These are phyloP conservation scores for Pyrus hybrid DNA, from an alignment of 331 rosid genomes.

Conservation along the genomic window DNA sequence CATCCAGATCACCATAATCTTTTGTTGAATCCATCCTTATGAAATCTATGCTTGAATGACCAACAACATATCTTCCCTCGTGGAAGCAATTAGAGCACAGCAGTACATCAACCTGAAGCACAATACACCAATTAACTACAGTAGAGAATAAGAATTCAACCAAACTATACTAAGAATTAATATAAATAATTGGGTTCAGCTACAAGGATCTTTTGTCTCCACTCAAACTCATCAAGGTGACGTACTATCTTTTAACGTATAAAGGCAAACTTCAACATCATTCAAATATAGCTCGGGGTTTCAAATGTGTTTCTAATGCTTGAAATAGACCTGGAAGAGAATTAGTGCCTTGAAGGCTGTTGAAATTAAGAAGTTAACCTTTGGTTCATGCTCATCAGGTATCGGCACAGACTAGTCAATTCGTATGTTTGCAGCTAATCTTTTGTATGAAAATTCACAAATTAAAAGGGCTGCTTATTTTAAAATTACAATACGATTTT, in stretches of 20 bases:
- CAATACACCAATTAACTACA: conserved; percentile 18
- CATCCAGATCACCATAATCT: conserved; percentile 74
- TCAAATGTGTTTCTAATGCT: background rate
- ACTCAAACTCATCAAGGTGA: background rate
- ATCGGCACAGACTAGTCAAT: background rate
- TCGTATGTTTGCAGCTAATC: background rate
- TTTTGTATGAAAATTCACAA: background rate
- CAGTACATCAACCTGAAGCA: conserved; percentile 69
- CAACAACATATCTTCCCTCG: conserved; percentile 76
- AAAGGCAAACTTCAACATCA: background rate
- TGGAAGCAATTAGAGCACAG: conserved; percentile 85
- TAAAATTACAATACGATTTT: background rate
- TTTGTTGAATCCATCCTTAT: conserved; percentile 52
- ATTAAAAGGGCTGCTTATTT: background rate
- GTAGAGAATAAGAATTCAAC: background rate
- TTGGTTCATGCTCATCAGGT: background rate
- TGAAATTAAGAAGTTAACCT: background rate
- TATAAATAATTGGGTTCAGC: background rate
- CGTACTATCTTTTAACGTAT: background rate
- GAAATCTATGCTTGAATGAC: conserved; percentile 92
- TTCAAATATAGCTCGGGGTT: background rate
- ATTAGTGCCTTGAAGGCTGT: background rate
- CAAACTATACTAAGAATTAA: background rate
- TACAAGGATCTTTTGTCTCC: background rate
- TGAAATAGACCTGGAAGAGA: background rate